Conservation (phyloP, 139 green algal species). For the Tetraselmis chui region DNA sequence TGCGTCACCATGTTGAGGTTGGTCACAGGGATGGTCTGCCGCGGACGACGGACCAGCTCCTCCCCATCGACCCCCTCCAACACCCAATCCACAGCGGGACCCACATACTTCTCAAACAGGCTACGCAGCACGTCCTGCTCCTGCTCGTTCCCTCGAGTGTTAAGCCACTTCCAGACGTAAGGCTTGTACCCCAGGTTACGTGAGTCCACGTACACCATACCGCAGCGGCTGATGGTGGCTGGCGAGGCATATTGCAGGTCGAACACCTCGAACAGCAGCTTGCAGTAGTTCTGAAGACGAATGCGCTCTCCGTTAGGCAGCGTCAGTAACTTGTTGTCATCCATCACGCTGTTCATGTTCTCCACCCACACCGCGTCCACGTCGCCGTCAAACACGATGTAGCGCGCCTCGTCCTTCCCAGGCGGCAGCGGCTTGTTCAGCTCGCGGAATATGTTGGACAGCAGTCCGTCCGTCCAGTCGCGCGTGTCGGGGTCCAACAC, state of each 20-base stretch:
- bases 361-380: constrained; percentile 85
- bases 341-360: constrained; percentile 87
- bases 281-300: constrained; percentile 64
- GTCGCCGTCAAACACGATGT: constrained; percentile 78
- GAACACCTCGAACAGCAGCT: constrained; percentile 72
- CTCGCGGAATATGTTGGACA: constrained; percentile 64
- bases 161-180: constrained; percentile 67
- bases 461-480: constrained; percentile 79
- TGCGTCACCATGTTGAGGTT: constrained; percentile 79
- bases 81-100: constrained; percentile 57
- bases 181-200: constrained; percentile 77
- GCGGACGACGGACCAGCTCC: constrained; percentile 55
- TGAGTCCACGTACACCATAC: constrained; percentile 89
- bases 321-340: constrained; percentile 84
- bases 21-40: constrained; percentile 59
- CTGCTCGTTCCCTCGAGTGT: constrained; percentile 22
- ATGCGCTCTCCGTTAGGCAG: constrained; percentile 82
- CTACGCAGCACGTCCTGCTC: constrained; percentile 41
- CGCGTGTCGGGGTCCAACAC: constrained; percentile 72
- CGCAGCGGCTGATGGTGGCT: constrained; percentile 68
- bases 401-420: constrained; percentile 43
- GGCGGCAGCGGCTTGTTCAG: constrained; percentile 58
- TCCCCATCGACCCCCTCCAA: constrained; percentile 68
- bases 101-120: constrained; percentile 76
- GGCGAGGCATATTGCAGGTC: constrained; percentile 63